Percentiles rank a stretch among this genome's conserved stretches.
Evolutionary conservation across 2,329 filamentous ascomycete species (phyloP).

Genomic region (Xylaria sp.): DNA sequence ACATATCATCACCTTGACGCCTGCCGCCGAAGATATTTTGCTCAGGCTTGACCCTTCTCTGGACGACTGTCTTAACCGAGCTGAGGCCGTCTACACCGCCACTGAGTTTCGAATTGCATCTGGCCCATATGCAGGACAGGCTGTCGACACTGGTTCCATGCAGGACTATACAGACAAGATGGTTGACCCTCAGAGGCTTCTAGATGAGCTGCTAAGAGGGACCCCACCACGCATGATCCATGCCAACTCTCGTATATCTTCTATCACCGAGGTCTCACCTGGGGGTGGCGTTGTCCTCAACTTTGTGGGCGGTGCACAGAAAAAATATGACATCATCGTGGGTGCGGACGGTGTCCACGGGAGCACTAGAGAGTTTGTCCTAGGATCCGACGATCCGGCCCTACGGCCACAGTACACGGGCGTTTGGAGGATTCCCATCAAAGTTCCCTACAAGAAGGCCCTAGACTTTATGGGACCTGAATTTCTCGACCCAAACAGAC

Average conservation of each 20-base stretch:
- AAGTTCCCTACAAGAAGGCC: slow-evolving; percentile 36
- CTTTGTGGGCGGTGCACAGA: slow-evolving; percentile 38
- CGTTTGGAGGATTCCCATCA: slow-evolving; percentile 38
- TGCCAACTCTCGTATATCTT: slow-evolving; percentile 32
- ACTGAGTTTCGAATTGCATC: slow-evolving; percentile 31
- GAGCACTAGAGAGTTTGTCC: slow-evolving; percentile 34
- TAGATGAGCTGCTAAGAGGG: slow-evolving; percentile 36
- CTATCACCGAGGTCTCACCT: slow-evolving; percentile 30
- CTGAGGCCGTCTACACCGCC: slow-evolving; percentile 35
- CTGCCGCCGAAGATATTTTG: slow-evolving; percentile 32
- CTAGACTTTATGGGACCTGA: slow-evolving; percentile 36
- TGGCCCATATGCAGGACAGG: slow-evolving; percentile 33
- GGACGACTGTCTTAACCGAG: slow-evolving; percentile 34
- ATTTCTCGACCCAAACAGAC: slow-evolving; percentile 34
- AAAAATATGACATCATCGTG: slow-evolving; percentile 40
- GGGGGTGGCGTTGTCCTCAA: slow-evolving; percentile 30
- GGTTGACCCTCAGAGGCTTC: slow-evolving; percentile 37
- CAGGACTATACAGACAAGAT: slow-evolving; percentile 25
- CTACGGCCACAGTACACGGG: slow-evolving; percentile 33
- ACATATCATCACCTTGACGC: slow-evolving; percentile 31
- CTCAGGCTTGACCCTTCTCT: slow-evolving; percentile 36
- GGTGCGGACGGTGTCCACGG: slow-evolving; percentile 38
- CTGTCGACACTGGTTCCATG: slow-evolving; percentile 23
- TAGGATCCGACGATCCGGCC: slow-evolving; percentile 33
- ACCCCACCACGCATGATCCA: slow-evolving; percentile 38